Evolutionary conservation across 108 stramenopile species (phyloP), one percentile per base, ranked within the genome.

Genomic region (Stephanodiscus minutulus): DNA sequence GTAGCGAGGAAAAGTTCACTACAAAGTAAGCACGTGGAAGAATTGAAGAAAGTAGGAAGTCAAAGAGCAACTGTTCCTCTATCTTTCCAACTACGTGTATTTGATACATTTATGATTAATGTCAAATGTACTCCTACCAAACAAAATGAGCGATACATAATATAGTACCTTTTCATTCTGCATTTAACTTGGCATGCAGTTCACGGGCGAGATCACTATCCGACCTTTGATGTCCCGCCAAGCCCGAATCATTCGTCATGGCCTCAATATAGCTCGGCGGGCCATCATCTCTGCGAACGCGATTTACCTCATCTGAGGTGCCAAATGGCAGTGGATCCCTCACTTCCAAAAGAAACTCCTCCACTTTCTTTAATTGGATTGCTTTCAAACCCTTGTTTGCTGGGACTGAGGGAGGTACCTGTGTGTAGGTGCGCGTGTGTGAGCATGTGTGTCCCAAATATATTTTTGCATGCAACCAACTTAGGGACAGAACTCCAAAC

Each of bases 141-240:
- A 15, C 43, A 15, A 44, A 44, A 12, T 13, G n/a, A 3, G 2
- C 15, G 43, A 3, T 44, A 15, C 43, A 44, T 17, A 0, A 44
- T 17, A 0, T 44, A 17, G 39, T 44, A 44, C 43, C 43, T 15
- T 44, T 11, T 72, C 17, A 39, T 46, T 36, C 74, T 39, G 74
- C 59, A 70, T 95, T 90, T 31, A 95, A 68, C 73, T 83, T 74
- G 37, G 82, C 84, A 28, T 93, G 88, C 17, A 96, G 72, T 62
- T 92, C 87, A 35, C 86, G 65, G 21, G 92, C 91, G 43, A 96
- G 66, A 63, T 94, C 91, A 70, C 85, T 83, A 70, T 94, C 92
- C 3, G 86, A 84, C 35, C 88, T 80, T 66, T 87, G 66, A n/a
- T 68, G 43, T 9, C 47, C 39, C 39, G 60, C 18, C 10, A 29